phyloP scores from a whole-genome alignment of 1,284 basidiomycete genomes.

The Butyriboletus appendiculatus region DNA sequence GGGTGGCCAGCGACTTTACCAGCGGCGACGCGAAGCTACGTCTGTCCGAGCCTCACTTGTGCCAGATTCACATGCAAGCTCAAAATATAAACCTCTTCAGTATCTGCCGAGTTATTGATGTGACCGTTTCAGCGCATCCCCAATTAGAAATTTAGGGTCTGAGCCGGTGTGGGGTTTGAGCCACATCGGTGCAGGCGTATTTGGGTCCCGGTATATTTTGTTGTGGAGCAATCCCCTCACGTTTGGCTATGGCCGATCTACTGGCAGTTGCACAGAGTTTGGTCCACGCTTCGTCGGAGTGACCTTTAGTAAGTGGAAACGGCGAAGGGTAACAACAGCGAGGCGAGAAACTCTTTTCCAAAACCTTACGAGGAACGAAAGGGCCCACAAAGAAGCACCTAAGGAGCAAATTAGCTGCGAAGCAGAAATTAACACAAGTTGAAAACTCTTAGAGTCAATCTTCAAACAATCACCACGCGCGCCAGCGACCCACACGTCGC shows the following conservation, averaged over 20 bases:
- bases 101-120: not conserved
- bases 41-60: not conserved
- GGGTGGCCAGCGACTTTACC: not conserved
- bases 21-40: conserved; percentile 1
- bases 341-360: no score
- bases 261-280: not conserved
- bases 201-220: not conserved
- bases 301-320: conserved; percentile 1
- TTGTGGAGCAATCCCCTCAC: conserved; percentile 17
- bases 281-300: not conserved
- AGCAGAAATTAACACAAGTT: no score
- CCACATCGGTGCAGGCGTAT: not conserved
- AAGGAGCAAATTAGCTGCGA: no score
- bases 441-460: no score
- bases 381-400: no score
- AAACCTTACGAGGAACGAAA: no score
- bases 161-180: not conserved
- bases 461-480: no score
- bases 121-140: not conserved
- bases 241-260: not conserved
- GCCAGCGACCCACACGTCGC: no score
- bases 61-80: conserved; percentile 1
- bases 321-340: no score
- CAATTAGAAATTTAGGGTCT: not conserved
- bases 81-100: not conserved